Base-by-base conservation (phyloP, 2,329 filamentous ascomycete genomes). In the Capronia coronata region DNA sequence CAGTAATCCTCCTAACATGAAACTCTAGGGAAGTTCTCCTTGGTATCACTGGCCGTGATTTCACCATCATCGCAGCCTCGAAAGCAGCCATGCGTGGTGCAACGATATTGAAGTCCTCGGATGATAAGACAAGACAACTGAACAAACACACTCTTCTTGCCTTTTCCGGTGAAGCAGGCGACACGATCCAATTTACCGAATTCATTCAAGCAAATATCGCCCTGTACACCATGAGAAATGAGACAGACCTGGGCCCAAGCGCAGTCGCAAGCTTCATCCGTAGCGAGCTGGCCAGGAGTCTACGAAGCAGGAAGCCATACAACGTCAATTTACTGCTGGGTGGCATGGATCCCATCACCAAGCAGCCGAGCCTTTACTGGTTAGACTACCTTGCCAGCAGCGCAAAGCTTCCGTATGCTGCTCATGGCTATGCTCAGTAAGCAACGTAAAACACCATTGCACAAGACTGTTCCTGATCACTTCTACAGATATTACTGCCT, bases 21-120 rank as follows among this genome's bases (percentile, higher is more conserved):
- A 32, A 22, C 30, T 48, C 47, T 52, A 97, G 90, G 93, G 93
- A 98, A 82, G 87, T 97, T 69, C 80, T 98, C 68, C 80, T 98
- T 63, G 93, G 93, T 66, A 95, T 98, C 71, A 96, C 91, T 53
- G 94, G 93, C 76, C 95, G 95, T 78, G 94, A 98, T 80, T 98
- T 96, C 71, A 94, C 90, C 75, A 83, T 98, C 78, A 83, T 98
- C 69, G 93, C 89, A 64, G 87, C 93, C 64, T 97, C 90, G 57
- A 97, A 98, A 77, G 93, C 93, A 67, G 87, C 90, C 64, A 97
- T 97, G 90, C 84, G 93, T 75, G 93, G 93, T 64, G 87, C 89
- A 58, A 96, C 91, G 52, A 86, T 98, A 70, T 83, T 98, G 67
- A 98, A 98, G 74, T 81, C 87, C 51, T 80, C 82, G 60, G 94